Conservation (phyloP, 768 basidiomycete species). For the Russula foetens region DNA sequence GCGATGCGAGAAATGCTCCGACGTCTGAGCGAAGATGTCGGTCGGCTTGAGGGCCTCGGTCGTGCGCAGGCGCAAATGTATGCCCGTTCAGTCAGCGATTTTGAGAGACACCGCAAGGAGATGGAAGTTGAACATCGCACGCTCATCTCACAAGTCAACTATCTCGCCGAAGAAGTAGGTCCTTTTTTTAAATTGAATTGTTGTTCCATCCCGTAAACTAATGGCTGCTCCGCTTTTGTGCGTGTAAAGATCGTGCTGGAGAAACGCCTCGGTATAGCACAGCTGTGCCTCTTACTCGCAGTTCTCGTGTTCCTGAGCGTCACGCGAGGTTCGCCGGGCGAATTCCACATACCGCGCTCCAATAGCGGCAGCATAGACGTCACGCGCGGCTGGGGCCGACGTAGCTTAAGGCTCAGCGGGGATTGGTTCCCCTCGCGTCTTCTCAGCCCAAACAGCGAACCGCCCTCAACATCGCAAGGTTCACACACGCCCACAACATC, state of each 20-base stretch:
- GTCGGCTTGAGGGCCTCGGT: constrained; percentile 65
- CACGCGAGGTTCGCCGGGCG: constrained; percentile 60
- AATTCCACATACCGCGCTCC: constrained; percentile 18
- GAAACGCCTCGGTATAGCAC: constrained; percentile 83
- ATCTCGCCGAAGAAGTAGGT: constrained; percentile 72
- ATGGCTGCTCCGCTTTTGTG: background rate
- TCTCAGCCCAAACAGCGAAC: constrained; percentile 28
- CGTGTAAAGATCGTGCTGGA: constrained; percentile 64
- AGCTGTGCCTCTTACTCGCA: constrained; percentile 73
- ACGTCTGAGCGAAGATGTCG: constrained; percentile 70
- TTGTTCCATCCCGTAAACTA: background rate
- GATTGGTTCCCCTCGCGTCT: constrained; percentile 38
- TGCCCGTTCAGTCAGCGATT: constrained; percentile 54
- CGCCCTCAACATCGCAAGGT: background rate
- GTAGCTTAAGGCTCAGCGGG: constrained; percentile 48
- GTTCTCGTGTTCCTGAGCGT: constrained; percentile 83
- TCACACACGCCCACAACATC: background rate
- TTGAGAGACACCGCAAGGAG: constrained; percentile 57
- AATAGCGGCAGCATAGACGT: constrained; percentile 22
- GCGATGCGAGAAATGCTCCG: constrained; percentile 67
- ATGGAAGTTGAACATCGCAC: constrained; percentile 66
- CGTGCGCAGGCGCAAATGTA: constrained; percentile 61
- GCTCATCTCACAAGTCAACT: constrained; percentile 60
- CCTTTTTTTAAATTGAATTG: background rate
- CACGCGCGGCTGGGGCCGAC: constrained; percentile 47